A percentile compares a stretch with the other conserved stretches of the same genome.
These are phyloP conservation scores for Plasmodium inui DNA, from an alignment of 169 alveolate genomes.

Conservation along the genomic window DNA sequence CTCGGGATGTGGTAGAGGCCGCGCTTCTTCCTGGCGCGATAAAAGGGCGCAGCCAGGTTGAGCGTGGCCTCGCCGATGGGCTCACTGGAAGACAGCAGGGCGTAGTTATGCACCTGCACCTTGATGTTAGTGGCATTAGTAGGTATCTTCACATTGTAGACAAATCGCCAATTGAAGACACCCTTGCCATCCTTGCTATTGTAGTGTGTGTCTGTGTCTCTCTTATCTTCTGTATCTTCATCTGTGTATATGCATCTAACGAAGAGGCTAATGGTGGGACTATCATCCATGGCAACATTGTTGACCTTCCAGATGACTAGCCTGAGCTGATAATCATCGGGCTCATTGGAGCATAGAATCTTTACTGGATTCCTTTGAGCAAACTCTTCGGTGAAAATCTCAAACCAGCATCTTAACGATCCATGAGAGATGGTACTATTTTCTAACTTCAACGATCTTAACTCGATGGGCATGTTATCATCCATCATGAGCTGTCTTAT, in stretches of 20 bases:
- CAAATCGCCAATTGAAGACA: conserved; percentile 92
- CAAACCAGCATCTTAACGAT: conserved; percentile 90
- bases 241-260: conserved; percentile 88
- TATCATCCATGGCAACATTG: conserved; percentile 88
- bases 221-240: conserved; percentile 85
- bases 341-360: conserved; percentile 87
- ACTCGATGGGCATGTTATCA: conserved; percentile 87
- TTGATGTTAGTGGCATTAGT: conserved; percentile 88
- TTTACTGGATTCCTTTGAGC: conserved; percentile 89
- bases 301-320: conserved; percentile 92
- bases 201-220: conserved; percentile 92
- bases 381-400: conserved; percentile 86
- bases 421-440: conserved; percentile 90
- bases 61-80: conserved; percentile 89
- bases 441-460: conserved; percentile 83
- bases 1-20: conserved; percentile 84
- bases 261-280: conserved; percentile 87
- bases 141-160: conserved; percentile 89
- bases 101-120: conserved; percentile 86
- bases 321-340: conserved; percentile 89
- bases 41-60: conserved; percentile 87
- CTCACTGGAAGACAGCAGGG: conserved; percentile 84
- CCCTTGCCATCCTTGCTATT: conserved; percentile 92
- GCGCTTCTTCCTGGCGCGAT: conserved; percentile 84
- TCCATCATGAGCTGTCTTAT: conserved; percentile 85